Percentiles rank a stretch among this genome's conserved stretches.
Conservation (phyloP, 1,284 basidiomycete species). For the Nidula niveotomentosa region DNA sequence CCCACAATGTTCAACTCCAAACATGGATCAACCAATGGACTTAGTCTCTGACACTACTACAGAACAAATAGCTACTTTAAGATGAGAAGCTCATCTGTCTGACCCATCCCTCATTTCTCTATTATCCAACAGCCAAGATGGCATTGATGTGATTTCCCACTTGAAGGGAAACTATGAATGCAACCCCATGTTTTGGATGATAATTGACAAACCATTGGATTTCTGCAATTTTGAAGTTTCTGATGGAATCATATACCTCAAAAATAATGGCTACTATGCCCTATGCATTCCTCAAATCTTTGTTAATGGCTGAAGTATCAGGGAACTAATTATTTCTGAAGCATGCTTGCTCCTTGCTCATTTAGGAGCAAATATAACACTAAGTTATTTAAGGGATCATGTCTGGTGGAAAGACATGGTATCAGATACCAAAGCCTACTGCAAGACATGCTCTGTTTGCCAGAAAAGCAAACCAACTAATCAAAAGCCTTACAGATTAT, state of each 20-base stretch:
- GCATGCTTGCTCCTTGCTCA: slow-evolving; percentile 32
- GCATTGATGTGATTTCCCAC: no score
- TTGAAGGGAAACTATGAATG: no score
- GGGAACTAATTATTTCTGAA: slow-evolving; percentile 29
- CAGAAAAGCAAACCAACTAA: slow-evolving; percentile 28
- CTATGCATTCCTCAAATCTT: slow-evolving; percentile 33
- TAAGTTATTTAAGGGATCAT: slow-evolving; percentile 21
- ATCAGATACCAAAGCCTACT: slow-evolving; percentile 20
- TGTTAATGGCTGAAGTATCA: slow-evolving; percentile 13
- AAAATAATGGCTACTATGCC: background rate
- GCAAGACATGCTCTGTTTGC: slow-evolving; percentile 26
- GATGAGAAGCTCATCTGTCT: no score
- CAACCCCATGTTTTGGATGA: slow-evolving; percentile 20
- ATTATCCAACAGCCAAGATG: no score
- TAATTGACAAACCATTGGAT: slow-evolving; percentile 15
- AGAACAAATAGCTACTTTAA: no score
- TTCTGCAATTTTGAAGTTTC: slow-evolving; percentile 22
- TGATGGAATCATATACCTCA: no score
- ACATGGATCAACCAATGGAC: no score
- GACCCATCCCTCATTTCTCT: no score
- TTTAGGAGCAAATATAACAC: slow-evolving; percentile 28
- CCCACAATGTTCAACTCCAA: no score
- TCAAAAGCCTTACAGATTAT: slow-evolving; percentile 27
- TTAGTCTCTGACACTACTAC: no score
- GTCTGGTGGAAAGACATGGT: slow-evolving; percentile 35